phyloP scores from a whole-genome alignment of 768 basidiomycete genomes.

The Phylloporus rhodoxanthus region DNA sequence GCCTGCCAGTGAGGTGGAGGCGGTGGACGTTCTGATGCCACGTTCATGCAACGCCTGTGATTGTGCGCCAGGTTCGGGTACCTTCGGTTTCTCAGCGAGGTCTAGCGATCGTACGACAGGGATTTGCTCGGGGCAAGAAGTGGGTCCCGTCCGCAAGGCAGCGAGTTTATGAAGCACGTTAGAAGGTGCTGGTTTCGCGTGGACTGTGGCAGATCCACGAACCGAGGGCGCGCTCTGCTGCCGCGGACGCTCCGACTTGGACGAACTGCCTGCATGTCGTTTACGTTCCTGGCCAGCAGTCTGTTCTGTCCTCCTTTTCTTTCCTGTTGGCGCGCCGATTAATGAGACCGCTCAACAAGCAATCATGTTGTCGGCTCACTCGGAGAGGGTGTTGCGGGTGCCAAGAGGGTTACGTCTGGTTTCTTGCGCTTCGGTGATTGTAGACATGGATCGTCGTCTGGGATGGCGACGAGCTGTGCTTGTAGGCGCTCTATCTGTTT shows the following conservation, averaged over 20 bases:
- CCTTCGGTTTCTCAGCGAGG: conserved; percentile 17
- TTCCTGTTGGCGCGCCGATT: conserved; percentile 15
- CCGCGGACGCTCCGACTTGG: conserved; percentile 13
- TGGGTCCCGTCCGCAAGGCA: conserved; percentile 25
- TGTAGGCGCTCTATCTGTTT: conserved; percentile 53
- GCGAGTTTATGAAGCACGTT: conserved; percentile 50
- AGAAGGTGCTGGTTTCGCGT: conserved; percentile 42
- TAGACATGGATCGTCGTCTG: conserved; percentile 20
- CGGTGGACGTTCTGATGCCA: conserved; percentile 1
- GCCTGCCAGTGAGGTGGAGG: conserved; percentile 2
- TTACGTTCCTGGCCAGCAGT: conserved; percentile 18
- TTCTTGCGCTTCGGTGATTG: conserved; percentile 47
- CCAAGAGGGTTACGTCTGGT: conserved; percentile 34
- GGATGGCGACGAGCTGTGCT: conserved; percentile 43
- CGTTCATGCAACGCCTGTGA: conserved; percentile 8
- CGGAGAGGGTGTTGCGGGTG: conserved; percentile 57
- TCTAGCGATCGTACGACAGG: conserved; percentile 29
- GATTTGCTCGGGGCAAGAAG: conserved; percentile 10
- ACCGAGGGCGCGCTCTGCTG: conserved; percentile 9
- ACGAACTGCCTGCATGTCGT: conserved; percentile 5
- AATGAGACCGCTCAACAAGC: neutral
- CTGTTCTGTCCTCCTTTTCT: conserved; percentile 45
- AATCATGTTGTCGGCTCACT: conserved; percentile 40
- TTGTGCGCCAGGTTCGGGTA: neutral
- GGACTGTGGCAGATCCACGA: conserved; percentile 2